Base-by-base conservation (phyloP, 2,329 filamentous ascomycete genomes). In the Simplicillium sp. region DNA sequence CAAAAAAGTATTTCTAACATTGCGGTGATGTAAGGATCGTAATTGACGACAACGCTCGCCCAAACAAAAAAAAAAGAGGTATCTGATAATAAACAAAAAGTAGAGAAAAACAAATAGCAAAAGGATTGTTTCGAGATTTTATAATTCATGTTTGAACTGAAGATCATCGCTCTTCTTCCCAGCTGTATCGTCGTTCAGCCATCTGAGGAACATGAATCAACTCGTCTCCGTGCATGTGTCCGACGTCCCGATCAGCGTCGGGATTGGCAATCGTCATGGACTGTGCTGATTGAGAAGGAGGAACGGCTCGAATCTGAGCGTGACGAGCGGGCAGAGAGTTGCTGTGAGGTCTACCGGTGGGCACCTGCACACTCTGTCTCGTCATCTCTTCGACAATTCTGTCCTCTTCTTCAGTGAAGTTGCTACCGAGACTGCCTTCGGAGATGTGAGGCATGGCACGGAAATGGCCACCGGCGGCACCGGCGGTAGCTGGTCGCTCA, bases 391-490 rank as follows among this genome's bases (percentile, higher is more conserved):
- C 52, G 28, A 50, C 51, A 11, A 57, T 48, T 7, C 56, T 53
- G 44, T 71, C 68, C 45, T 78, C 70, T 17, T 77, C 68, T 9
- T 73, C 66, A 0, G 74, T 78, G 48, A 66, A 78, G 43, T 77
- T 75, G 52, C 74, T 77, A 15, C 73, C 73, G 7, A 77, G 53
- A 3, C 71, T 77, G 42, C 68, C 65, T 28, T 57, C 58, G 6
- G 55, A 58, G 7, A 41, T 36, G 16, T 47, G 44, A 32, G 38
- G 34, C 17, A 29, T 17, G n/a, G 37, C 25, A 32, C 40, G 29
- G 34, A 31, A 41, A 9, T 25, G 20, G 20, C 20, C 20, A 9
- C 20, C 20, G 5, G 20, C 20, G 32, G 18, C 29, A 25, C 35
- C 28, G 16, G 16, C 8, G 25, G 34, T 15, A 28, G 37, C 20